Conservation (phyloP, 2,329 filamentous ascomycete genomes). For the Lasiodiplodia hormozganensis region DNA sequence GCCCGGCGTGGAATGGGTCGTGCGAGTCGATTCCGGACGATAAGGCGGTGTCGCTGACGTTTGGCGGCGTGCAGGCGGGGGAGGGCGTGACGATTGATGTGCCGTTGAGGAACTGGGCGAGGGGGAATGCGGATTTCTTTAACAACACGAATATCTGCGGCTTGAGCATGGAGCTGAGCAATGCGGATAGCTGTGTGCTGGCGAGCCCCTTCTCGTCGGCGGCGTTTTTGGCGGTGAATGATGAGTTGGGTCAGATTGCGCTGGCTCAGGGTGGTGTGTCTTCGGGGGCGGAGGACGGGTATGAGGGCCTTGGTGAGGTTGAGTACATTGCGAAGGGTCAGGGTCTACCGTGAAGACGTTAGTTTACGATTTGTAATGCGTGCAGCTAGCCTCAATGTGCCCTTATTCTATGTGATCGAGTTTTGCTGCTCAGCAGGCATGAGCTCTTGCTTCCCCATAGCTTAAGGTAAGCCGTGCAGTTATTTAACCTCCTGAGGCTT, state of each 20-base stretch:
- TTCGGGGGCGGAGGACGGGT: conserved; percentile 11
- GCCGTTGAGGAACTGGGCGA: conserved; percentile 1
- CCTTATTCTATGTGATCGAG: no score
- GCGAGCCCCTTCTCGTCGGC: conserved; percentile 42
- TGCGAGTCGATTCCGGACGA: background rate
- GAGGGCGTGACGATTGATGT: conserved; percentile 16
- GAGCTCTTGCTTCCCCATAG: no score
- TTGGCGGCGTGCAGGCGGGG: conserved; percentile 29
- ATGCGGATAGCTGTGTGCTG: conserved; percentile 38
- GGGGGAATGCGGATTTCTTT: background rate
- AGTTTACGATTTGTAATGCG: no score
- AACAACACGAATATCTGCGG: background rate
- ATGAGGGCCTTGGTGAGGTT: conserved; percentile 4
- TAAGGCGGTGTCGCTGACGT: background rate
- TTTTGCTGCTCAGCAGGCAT: no score
- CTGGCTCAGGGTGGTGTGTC: conserved; percentile 45
- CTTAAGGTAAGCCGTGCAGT: no score
- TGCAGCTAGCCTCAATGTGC: no score
- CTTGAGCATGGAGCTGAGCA: conserved; percentile 35
- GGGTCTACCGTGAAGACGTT: background rate
- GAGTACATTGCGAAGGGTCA: conserved; percentile 20
- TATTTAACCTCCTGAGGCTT: no score
- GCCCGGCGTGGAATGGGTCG: background rate
- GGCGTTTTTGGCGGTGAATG: conserved; percentile 44
- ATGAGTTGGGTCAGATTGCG: conserved; percentile 39